phyloP scores from a whole-genome alignment of 202 grass and related monocot species.

The Carex arenaria region DNA sequence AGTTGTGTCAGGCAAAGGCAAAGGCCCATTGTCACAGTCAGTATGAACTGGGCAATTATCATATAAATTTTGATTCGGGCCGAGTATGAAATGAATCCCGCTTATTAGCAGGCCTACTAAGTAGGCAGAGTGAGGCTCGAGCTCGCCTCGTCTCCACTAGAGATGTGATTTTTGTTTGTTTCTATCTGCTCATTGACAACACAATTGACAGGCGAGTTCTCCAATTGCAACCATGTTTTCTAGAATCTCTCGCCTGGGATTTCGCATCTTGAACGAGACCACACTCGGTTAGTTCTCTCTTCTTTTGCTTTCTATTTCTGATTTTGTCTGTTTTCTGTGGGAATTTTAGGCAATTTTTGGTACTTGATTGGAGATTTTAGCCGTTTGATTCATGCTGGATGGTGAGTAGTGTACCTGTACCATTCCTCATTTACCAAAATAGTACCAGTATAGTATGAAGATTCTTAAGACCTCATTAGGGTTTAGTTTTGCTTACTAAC shows the following conservation, averaged over 20 bases:
- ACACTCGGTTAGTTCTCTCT: slow-evolving; percentile 27
- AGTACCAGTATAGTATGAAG: background rate
- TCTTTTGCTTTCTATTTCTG: background rate
- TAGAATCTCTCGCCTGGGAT: slow-evolving; percentile 47
- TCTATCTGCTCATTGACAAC: background rate
- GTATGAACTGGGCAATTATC: too few species aligned
- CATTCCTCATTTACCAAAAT: background rate
- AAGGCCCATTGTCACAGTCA: too few species aligned
- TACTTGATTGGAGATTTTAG: background rate
- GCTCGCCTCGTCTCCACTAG: too few species aligned
- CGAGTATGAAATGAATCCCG: too few species aligned
- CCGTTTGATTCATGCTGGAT: background rate
- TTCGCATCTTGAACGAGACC: slow-evolving; percentile 35
- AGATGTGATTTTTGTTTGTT: too few species aligned
- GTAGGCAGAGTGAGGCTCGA: background rate
- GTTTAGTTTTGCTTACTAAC: background rate
- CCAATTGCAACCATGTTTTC: slow-evolving; percentile 32
- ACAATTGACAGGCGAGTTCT: background rate
- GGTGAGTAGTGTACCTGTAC: background rate
- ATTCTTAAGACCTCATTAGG: background rate
- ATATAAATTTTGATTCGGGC: too few species aligned
- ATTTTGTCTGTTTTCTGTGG: background rate
- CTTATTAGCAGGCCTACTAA: too few species aligned
- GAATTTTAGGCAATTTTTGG: background rate
- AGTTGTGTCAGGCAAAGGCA: too few species aligned